phyloP scores from a whole-genome alignment of 805 yeast species.

The Clavispora vitiphila region DNA sequence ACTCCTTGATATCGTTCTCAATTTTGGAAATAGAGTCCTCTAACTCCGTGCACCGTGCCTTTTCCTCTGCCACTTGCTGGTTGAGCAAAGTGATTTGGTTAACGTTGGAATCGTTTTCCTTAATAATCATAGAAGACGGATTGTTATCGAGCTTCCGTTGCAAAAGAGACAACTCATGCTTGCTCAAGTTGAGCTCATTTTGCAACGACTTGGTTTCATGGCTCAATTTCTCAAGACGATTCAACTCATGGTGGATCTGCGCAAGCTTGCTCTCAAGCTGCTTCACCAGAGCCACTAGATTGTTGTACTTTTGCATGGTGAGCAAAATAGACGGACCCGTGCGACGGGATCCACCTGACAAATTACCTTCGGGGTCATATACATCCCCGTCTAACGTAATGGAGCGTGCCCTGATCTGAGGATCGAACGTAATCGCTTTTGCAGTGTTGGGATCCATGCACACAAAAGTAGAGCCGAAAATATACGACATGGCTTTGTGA shows the following conservation, averaged over 20 bases:
- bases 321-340: constrained; percentile 53
- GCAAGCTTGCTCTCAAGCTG: constrained; percentile 40
- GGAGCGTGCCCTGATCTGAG: constrained; percentile 70
- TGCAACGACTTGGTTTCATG: constrained; percentile 51
- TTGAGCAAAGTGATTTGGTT: constrained; percentile 43
- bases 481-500: constrained; percentile 78
- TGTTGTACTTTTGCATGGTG: constrained; percentile 62
- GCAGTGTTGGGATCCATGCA: constrained; percentile 89
- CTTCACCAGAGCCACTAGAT: constrained; percentile 33
- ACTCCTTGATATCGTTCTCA: constrained; percentile 78
- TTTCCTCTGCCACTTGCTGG: constrained; percentile 32
- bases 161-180: constrained; percentile 55
- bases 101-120: constrained; percentile 42
- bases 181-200: constrained; percentile 50
- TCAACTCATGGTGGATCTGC: constrained; percentile 35
- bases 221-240: constrained; percentile 38
- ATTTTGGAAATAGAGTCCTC: constrained; percentile 46
- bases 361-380: constrained; percentile 93
- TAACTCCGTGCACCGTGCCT: constrained; percentile 22
- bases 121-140: constrained; percentile 51
- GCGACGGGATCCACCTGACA: constrained; percentile 90
- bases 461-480: constrained; percentile 85
- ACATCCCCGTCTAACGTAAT: constrained; percentile 91
- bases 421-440: constrained; percentile 80
- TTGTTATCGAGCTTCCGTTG: constrained; percentile 52